These are phyloP conservation scores for Pichia sp. DNA, from an alignment of 1,139 yeast species.

Conservation along the genomic window DNA sequence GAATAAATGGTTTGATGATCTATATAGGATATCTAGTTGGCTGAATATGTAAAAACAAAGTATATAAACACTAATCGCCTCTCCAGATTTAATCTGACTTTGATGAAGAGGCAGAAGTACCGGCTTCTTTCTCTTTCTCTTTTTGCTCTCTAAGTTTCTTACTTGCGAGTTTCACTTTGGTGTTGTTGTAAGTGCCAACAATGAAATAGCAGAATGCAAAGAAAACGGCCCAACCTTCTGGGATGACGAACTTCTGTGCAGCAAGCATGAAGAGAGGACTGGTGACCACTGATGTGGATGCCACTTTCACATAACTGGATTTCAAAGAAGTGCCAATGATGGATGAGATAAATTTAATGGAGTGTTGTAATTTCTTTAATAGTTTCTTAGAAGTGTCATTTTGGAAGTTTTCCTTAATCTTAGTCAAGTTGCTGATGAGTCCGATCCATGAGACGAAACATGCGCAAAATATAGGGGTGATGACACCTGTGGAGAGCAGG, in stretches of 20 bases:
- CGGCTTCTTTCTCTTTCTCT: slow-evolving; percentile 2
- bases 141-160: slow-evolving; percentile 8
- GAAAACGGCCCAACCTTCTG: slow-evolving; percentile 83
- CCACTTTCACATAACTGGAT: slow-evolving; percentile 53
- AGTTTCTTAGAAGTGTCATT: slow-evolving; percentile 31
- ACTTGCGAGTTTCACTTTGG: slow-evolving; percentile 32
- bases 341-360: not conserved
- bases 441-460: slow-evolving; percentile 58
- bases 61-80: too few relatives aligned
- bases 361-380: slow-evolving; percentile 8
- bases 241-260: slow-evolving; percentile 74
- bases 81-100: too few relatives aligned
- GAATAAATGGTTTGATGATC: not conserved
- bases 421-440: slow-evolving; percentile 35
- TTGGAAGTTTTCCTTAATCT: slow-evolving; percentile 14
- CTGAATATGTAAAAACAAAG: too few relatives aligned
- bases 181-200: slow-evolving; percentile 77
- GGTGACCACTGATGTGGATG: slow-evolving; percentile 62
- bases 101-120: too few relatives aligned
- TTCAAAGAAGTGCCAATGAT: slow-evolving; percentile 38
- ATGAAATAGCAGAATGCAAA: slow-evolving; percentile 72
- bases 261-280: slow-evolving; percentile 60
- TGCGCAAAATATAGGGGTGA: slow-evolving; percentile 62
- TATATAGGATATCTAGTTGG: too few relatives aligned
- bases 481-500: slow-evolving; percentile 55